Evolutionary conservation across 805 yeast genomes (phyloP).

Genomic region (Barnettozyma californica): DNA sequence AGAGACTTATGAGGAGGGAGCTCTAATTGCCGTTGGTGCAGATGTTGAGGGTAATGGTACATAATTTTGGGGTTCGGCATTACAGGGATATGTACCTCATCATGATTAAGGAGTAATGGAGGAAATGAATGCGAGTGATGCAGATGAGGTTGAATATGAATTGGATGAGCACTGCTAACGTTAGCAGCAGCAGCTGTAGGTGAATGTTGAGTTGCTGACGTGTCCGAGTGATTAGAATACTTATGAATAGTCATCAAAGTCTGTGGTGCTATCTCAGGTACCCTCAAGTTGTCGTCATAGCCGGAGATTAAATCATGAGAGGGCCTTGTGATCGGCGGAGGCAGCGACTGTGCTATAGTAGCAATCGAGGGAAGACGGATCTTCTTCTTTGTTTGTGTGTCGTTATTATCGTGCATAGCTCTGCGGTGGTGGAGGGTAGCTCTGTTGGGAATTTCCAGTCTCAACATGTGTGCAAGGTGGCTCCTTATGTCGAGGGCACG

Average conservation of each 20-base stretch:
- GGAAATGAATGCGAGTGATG: not conserved
- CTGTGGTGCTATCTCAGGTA: not conserved
- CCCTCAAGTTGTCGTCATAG: not conserved
- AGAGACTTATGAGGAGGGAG: not conserved
- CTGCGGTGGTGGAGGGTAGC: not conserved
- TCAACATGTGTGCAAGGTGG: not conserved
- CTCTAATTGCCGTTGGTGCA: not conserved
- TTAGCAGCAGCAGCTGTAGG: not conserved
- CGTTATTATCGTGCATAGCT: not conserved
- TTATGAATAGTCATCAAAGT: not conserved
- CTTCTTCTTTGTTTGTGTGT: not conserved
- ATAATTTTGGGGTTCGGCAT: not conserved
- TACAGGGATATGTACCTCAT: not conserved
- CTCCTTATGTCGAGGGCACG: not conserved
- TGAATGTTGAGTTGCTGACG: not conserved
- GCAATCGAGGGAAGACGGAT: constrained; percentile 8
- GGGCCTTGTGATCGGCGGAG: not conserved
- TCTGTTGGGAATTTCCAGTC: not conserved
- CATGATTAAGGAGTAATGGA: not conserved
- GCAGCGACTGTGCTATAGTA: constrained; percentile 3
- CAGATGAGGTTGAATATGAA: not conserved
- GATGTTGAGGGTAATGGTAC: not conserved
- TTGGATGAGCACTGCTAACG: not conserved
- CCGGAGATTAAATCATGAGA: not conserved
- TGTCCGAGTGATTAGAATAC: not conserved